Evolutionary conservation across 139 green algal genomes (phyloP).

Genomic region (Chlamydomonas schloesseri): DNA sequence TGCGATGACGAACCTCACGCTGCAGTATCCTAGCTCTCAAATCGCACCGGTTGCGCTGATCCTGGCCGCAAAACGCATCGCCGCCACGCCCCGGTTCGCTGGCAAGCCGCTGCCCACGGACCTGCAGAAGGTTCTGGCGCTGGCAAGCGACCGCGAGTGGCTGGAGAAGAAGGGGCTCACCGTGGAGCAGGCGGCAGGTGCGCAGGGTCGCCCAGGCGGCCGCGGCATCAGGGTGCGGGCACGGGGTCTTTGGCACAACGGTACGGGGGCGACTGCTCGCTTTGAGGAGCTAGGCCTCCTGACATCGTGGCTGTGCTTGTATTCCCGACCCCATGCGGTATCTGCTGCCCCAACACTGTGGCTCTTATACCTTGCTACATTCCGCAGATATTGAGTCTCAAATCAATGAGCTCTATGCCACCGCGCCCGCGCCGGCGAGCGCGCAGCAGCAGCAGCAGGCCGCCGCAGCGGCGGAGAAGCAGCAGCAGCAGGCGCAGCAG

Average conservation of each 20-base stretch:
- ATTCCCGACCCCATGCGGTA: too few species aligned
- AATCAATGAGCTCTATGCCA: conserved; percentile 33
- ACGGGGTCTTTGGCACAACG: too few species aligned
- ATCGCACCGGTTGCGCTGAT: conserved; percentile 3
- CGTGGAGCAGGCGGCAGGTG: conserved; percentile 6
- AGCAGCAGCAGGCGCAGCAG: not conserved
- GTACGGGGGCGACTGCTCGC: too few species aligned
- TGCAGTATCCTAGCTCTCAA: conserved; percentile 11
- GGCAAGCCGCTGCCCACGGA: not conserved
- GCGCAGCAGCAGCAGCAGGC: not conserved
- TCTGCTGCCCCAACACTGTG: too few species aligned
- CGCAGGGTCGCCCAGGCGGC: too few species aligned
- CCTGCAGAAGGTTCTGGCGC: conserved; percentile 5
- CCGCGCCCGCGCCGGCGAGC: not conserved
- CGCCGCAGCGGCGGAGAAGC: not conserved
- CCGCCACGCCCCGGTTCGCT: not conserved
- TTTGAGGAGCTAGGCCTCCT: too few species aligned
- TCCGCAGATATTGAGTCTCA: conserved; percentile 34
- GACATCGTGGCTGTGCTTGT: not conserved
- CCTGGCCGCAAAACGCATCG: conserved; percentile 29
- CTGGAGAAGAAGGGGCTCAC: not conserved
- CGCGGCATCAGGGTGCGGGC: too few species aligned
- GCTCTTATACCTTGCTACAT: too few species aligned
- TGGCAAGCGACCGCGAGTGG: not conserved
- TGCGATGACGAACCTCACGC: not conserved